phyloP scores from a whole-genome alignment of 176 grass and related monocot species.

The Triticum timopheevii region DNA sequence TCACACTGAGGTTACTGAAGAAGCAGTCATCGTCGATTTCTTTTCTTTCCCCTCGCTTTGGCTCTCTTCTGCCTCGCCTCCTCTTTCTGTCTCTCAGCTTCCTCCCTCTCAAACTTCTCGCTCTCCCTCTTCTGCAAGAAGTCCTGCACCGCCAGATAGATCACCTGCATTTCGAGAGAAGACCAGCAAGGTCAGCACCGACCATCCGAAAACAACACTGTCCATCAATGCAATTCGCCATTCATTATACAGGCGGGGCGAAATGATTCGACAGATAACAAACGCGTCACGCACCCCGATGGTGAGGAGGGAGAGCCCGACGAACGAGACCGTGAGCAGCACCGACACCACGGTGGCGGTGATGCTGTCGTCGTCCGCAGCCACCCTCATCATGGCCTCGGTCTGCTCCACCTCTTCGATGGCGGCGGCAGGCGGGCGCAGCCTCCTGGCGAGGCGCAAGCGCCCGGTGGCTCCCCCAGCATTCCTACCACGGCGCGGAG shows the following conservation, averaged over 20 bases:
- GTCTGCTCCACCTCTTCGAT: conserved; percentile 40
- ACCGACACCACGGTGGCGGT: conserved; percentile 48
- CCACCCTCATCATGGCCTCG: conserved; percentile 41
- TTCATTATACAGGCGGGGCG: background rate
- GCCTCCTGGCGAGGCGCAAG: conserved; percentile 20
- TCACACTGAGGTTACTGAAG: background rate
- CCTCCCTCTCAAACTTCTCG: conserved; percentile 77
- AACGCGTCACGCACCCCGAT: conserved; percentile 36
- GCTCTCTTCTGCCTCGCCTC: conserved; percentile 57
- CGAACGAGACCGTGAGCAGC: conserved; percentile 54
- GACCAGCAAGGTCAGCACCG: background rate
- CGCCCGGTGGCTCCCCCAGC: background rate
- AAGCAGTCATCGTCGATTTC: conserved; percentile 26
- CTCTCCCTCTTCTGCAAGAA: conserved; percentile 76
- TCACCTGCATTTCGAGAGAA: conserved; percentile 40
- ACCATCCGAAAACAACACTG: background rate
- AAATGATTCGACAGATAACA: background rate
- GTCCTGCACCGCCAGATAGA: conserved; percentile 64
- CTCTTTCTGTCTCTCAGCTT: conserved; percentile 59
- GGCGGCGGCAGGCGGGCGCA: conserved; percentile 12
- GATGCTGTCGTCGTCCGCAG: conserved; percentile 44
- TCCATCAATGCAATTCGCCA: background rate
- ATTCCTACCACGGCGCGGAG: background rate
- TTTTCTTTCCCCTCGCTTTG: conserved; percentile 50
- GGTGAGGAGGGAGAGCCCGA: conserved; percentile 61